Evolutionary conservation across 1,139 yeast species (phyloP).

Genomic region (Debaryomyces robertsiae): DNA sequence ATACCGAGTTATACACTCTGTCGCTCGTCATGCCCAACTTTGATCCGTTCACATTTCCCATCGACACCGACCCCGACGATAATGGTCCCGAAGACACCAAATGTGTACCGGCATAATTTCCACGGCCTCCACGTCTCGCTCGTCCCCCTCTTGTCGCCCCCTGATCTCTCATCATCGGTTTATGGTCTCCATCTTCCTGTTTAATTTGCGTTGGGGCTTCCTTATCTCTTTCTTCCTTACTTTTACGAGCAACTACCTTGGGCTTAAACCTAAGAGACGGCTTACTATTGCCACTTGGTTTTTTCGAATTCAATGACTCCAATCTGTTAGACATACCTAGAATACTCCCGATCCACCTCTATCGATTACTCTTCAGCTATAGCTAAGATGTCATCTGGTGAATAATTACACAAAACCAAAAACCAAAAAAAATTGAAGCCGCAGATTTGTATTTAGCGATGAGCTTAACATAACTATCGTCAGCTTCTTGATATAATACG

Average conservation of each 20-base stretch:
- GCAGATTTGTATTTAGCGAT: slow-evolving; percentile 12
- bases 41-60: slow-evolving; percentile 38
- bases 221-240: slow-evolving; percentile 80
- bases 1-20: slow-evolving; percentile 27
- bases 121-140: slow-evolving; percentile 43
- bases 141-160: slow-evolving; percentile 34
- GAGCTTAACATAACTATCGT: slow-evolving; percentile 9
- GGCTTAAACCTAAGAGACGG: slow-evolving; percentile 73
- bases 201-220: slow-evolving; percentile 62
- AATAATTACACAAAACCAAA: slow-evolving; percentile 9
- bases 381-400: slow-evolving; percentile 2
- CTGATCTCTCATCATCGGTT: slow-evolving; percentile 23
- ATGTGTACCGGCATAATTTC: slow-evolving; percentile 62
- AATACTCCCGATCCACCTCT: too few relatives aligned
- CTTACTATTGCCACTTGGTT: slow-evolving; percentile 35
- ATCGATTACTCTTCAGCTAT: too few relatives aligned
- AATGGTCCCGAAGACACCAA: slow-evolving; percentile 72
- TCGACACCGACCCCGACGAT: slow-evolving; percentile 62
- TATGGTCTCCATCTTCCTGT: slow-evolving; percentile 28
- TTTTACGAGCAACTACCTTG: slow-evolving; percentile 76
- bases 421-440: slow-evolving; percentile 9
- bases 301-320: slow-evolving; percentile 45
- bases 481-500: not conserved
- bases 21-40: slow-evolving; percentile 32
- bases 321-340: slow-evolving; percentile 44